Percentiles rank a stretch among this genome's conserved stretches.
Evolutionary conservation across 345 rosid species (phyloP).

Genomic region (Reutealis trisperma): DNA sequence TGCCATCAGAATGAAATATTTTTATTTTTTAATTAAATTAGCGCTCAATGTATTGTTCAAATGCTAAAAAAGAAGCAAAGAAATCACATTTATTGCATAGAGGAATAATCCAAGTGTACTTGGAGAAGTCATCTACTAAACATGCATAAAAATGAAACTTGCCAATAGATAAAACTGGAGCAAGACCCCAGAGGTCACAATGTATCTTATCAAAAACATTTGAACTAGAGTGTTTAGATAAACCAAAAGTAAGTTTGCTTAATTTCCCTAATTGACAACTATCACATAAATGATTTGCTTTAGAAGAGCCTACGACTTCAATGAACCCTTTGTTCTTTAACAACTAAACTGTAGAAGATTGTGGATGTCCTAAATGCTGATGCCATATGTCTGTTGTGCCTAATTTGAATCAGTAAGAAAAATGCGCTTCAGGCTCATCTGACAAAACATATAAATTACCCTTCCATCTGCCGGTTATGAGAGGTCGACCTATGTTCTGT

Average conservation of each 20-base stretch:
- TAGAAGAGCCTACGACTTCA: neutral
- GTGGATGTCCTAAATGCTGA: too few relatives aligned
- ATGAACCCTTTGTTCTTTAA: neutral
- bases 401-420: too few relatives aligned
- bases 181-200: neutral
- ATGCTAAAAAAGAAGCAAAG: neutral
- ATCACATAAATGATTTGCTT: neutral
- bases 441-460: too few relatives aligned
- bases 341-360: neutral
- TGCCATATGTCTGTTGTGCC: too few relatives aligned
- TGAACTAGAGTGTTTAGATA: neutral
- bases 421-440: too few relatives aligned
- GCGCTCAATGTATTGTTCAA: slow-evolving; percentile 6
- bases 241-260: neutral
- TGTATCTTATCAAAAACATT: slow-evolving; percentile 2
- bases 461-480: neutral
- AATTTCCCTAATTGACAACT: neutral
- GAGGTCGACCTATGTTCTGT: neutral
- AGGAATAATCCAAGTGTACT: slow-evolving; percentile 14
- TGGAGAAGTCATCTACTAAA: slow-evolving; percentile 4
- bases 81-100: neutral
- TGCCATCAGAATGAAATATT: neutral
- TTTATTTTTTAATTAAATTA: neutral
- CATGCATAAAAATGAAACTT: neutral
- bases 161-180: slow-evolving; percentile 12